phyloP scores from a whole-genome alignment of 2,329 filamentous ascomycete genomes.

The Hortaea werneckii region DNA sequence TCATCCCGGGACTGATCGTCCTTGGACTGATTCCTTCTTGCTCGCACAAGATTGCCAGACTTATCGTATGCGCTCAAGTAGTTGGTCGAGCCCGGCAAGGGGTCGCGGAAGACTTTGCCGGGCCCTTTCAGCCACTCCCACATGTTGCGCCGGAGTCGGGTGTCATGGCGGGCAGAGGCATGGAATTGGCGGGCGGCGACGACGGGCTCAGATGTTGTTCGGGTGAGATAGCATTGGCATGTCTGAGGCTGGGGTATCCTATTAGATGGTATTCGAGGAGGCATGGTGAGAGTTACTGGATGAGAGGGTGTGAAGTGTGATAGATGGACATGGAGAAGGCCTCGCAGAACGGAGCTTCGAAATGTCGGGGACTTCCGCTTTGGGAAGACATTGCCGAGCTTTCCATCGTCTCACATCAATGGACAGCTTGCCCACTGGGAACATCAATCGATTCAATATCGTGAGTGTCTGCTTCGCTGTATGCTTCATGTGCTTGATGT shows the following conservation, averaged over 20 bases:
- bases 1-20: slow-evolving; percentile 11
- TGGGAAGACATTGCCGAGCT: background rate
- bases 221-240: slow-evolving; percentile 18
- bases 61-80: slow-evolving; percentile 46
- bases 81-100: slow-evolving; percentile 42
- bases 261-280: slow-evolving; percentile 20
- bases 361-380: background rate
- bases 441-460: too few relatives aligned
- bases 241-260: slow-evolving; percentile 12
- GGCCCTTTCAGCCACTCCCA: slow-evolving; percentile 50
- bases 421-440: too few relatives aligned
- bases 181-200: slow-evolving; percentile 9
- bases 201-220: slow-evolving; percentile 7
- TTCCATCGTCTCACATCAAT: too few relatives aligned
- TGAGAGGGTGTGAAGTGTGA: background rate
- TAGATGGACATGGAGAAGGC: background rate
- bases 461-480: too few relatives aligned
- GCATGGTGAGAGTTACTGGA: slow-evolving; percentile 11
- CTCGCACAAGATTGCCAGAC: slow-evolving; percentile 37
- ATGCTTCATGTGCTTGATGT: too few relatives aligned
- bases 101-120: slow-evolving; percentile 39
- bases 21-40: slow-evolving; percentile 10
- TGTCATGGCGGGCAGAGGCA: slow-evolving; percentile 19
- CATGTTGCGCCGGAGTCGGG: slow-evolving; percentile 45
- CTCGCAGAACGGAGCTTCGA: background rate